A percentile compares a stretch with the other conserved stretches of the same genome.
These are phyloP conservation scores for Rehmannia glutinosa DNA, from an alignment of 257 asterid genomes.

Conservation along the genomic window DNA sequence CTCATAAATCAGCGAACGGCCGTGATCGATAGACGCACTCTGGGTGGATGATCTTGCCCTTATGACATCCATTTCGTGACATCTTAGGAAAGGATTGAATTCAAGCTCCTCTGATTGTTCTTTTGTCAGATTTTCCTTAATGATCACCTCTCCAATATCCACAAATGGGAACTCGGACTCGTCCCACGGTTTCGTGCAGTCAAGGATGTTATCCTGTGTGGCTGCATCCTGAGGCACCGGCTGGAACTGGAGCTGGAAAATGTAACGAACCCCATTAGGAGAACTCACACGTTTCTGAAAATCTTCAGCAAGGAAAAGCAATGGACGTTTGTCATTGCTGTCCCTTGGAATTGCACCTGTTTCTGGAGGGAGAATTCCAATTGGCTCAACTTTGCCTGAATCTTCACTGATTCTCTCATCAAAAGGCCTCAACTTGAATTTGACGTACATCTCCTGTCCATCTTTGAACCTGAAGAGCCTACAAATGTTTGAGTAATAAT, in stretches of 20 bases:
- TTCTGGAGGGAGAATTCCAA: constrained; percentile 84
- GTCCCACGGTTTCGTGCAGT: constrained; percentile 86
- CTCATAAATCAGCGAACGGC: constrained; percentile 73
- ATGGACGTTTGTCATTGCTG: constrained; percentile 53
- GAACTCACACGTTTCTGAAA: constrained; percentile 61
- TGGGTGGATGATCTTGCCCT: constrained; percentile 70
- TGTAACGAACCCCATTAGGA: constrained; percentile 51
- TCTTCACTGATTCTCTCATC: constrained; percentile 52
- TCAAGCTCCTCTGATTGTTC: constrained; percentile 63
- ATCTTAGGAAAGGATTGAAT: constrained; percentile 68
- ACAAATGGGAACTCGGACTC: constrained; percentile 53
- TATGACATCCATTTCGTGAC: constrained; percentile 68
- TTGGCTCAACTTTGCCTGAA: constrained; percentile 69
- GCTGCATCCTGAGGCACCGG: constrained; percentile 53
- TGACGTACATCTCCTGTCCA: constrained; percentile 81
- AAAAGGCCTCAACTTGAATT: constrained; percentile 67
- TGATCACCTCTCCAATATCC: constrained; percentile 57
- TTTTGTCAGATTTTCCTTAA: constrained; percentile 49
- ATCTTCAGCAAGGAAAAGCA: constrained; percentile 76
- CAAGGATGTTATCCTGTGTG: constrained; percentile 49
- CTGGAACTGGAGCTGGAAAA: constrained; percentile 67
- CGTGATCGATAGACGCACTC: constrained; percentile 89
- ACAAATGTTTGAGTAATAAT: constrained; percentile 80
- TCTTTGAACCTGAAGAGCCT: constrained; percentile 67
- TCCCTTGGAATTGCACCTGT: constrained; percentile 85